Evolutionary conservation across 2,329 filamentous ascomycete genomes (phyloP).

Genomic region (Rhynchosporium secalis): DNA sequence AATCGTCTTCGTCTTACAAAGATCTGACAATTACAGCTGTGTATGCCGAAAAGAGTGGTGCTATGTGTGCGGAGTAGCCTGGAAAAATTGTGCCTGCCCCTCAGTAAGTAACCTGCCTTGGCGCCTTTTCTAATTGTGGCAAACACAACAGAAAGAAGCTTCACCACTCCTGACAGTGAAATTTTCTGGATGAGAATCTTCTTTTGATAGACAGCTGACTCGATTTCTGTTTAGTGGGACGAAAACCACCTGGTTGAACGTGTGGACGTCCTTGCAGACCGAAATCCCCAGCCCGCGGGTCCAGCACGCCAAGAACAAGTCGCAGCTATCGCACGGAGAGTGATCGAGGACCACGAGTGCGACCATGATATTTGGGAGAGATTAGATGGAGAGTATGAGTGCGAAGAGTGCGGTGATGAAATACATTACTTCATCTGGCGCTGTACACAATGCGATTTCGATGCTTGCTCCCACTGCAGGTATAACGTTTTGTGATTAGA

Average conservation of each 20-base stretch:
- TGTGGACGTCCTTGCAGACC: conserved; percentile 36
- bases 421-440: conserved; percentile 48
- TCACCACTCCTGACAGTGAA: too few species aligned
- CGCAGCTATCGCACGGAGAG: not conserved
- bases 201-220: not conserved
- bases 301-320: conserved; percentile 4
- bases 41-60: conserved; percentile 49
- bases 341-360: conserved; percentile 44
- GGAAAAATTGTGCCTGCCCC: conserved; percentile 42
- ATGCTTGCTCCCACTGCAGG: conserved; percentile 49
- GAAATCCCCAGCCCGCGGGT: not conserved
- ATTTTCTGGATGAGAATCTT: too few species aligned
- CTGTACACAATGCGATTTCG: conserved; percentile 46
- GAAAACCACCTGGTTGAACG: conserved; percentile 39
- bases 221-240: conserved; percentile 42
- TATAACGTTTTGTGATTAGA: conserved; percentile 3
- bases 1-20: not conserved
- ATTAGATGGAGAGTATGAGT: conserved; percentile 40
- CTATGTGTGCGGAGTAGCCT: conserved; percentile 46
- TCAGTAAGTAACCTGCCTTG: not conserved
- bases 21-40: conserved; percentile 41
- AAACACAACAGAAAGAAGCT: too few species aligned
- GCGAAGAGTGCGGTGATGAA: conserved; percentile 46
- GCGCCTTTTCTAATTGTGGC: not conserved
- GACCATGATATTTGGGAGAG: conserved; percentile 41